Percentiles rank a stretch among this genome's conserved stretches.
phyloP scores from a whole-genome alignment of 2,329 filamentous ascomycete species.

The Fusarium pseudograminearum region DNA sequence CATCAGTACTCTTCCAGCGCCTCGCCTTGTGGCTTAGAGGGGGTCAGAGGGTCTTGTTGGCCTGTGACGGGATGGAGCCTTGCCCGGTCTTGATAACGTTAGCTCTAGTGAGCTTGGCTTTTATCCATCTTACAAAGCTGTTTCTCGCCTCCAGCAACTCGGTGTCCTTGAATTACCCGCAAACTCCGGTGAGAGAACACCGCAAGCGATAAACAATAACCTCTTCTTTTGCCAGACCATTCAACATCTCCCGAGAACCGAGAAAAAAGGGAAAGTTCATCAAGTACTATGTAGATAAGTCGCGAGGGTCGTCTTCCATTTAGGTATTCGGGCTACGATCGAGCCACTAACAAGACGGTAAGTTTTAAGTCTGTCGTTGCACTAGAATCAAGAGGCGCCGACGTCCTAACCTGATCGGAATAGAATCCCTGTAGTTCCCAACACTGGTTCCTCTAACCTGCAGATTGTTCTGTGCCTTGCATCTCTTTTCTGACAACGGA shows the following conservation, averaged over 20 bases:
- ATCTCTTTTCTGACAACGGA: background rate
- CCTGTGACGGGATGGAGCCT: background rate
- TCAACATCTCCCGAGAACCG: background rate
- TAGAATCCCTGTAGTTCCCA: constrained; percentile 11
- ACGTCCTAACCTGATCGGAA: constrained; percentile 30
- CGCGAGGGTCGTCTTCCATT: background rate
- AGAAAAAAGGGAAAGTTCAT: background rate
- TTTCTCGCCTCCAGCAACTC: constrained; percentile 15
- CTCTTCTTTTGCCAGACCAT: constrained; percentile 1
- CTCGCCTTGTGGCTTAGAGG: constrained; percentile 36
- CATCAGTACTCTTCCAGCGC: constrained; percentile 4
- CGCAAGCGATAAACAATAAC: background rate
- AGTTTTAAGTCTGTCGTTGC: constrained; percentile 26
- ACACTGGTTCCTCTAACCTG: constrained; percentile 10
- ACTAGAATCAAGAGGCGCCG: constrained; percentile 40
- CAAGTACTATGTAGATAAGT: too few species aligned
- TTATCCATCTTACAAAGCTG: constrained; percentile 33
- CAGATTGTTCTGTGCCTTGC: constrained; percentile 11
- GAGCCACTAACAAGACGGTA: constrained; percentile 28
- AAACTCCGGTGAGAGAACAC: constrained; percentile 18
- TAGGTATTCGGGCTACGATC: background rate
- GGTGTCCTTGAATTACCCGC: constrained; percentile 21
- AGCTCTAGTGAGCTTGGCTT: constrained; percentile 18
- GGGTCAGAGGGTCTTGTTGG: constrained; percentile 9
- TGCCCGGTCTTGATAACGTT: constrained; percentile 24